Conservation (phyloP, 176 grass and related monocot genomes). For the Tillandsia fasciculata region DNA sequence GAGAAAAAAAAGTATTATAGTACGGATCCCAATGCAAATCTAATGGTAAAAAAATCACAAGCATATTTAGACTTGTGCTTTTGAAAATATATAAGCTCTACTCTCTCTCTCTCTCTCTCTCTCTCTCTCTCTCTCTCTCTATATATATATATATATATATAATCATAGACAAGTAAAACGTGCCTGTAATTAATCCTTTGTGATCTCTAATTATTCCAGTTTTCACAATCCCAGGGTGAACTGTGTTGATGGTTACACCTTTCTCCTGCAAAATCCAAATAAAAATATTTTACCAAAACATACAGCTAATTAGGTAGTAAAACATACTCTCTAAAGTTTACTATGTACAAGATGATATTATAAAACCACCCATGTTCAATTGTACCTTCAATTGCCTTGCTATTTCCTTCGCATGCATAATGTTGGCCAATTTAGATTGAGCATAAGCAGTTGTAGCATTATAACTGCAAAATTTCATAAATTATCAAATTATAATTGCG, state of each 20-base stretch:
- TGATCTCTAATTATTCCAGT: slow-evolving; percentile 35
- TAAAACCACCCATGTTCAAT: background rate
- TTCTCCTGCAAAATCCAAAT: slow-evolving; percentile 15
- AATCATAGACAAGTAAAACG: background rate
- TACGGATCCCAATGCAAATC: no score
- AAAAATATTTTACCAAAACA: background rate
- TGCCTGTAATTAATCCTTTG: slow-evolving; percentile 36
- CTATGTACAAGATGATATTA: background rate
- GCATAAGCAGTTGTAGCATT: slow-evolving; percentile 31
- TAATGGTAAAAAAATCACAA: no score
- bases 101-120: no score
- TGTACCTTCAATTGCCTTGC: slow-evolving; percentile 31
- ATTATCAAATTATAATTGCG: background rate
- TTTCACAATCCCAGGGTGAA: slow-evolving; percentile 44
- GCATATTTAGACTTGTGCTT: no score
- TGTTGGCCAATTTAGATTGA: slow-evolving; percentile 33
- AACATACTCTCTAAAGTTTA: background rate
- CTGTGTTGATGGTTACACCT: slow-evolving; percentile 31
- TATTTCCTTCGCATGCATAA: slow-evolving; percentile 33
- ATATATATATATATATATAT: background rate
- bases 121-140: no score
- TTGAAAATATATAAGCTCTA: no score
- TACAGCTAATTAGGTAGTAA: background rate
- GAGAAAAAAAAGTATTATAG: no score
- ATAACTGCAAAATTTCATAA: slow-evolving; percentile 6